phyloP scores from a whole-genome alignment of 1,284 basidiomycete species.

The Boletus semigastroideus region DNA sequence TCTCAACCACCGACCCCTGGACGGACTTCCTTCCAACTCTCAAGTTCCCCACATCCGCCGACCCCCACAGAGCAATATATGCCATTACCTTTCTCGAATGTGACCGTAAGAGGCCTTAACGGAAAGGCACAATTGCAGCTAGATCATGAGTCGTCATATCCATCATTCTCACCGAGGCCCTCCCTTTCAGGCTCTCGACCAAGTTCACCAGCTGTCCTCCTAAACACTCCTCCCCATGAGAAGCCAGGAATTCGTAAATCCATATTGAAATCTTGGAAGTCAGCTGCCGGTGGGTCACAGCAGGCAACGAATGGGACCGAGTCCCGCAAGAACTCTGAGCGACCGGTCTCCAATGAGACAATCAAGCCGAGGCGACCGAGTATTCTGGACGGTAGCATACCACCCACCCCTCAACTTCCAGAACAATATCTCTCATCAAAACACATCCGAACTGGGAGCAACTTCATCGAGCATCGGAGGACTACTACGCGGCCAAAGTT shows the following conservation, averaged over 20 bases:
- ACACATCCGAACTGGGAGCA: slow-evolving; percentile 37
- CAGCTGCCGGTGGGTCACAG: slow-evolving; percentile 36
- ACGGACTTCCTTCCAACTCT: slow-evolving; percentile 23
- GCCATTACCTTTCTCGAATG: slow-evolving; percentile 12
- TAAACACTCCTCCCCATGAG: slow-evolving; percentile 28
- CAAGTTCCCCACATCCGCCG: slow-evolving; percentile 12
- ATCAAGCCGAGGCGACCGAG: slow-evolving; percentile 41
- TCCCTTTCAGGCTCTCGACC: slow-evolving; percentile 26
- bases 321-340: slow-evolving; percentile 34
- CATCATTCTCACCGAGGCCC: slow-evolving; percentile 36
- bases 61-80: slow-evolving; percentile 26
- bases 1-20: slow-evolving; percentile 32
- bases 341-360: slow-evolving; percentile 29
- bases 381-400: slow-evolving; percentile 39
- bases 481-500: slow-evolving; percentile 28
- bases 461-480: slow-evolving; percentile 27
- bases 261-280: slow-evolving; percentile 64
- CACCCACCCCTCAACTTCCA: slow-evolving; percentile 44
- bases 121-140: slow-evolving; percentile 45
- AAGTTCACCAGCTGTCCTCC: slow-evolving; percentile 22
- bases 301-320: slow-evolving; percentile 29
- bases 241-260: slow-evolving; percentile 58
- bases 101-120: slow-evolving; percentile 11
- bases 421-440: slow-evolving; percentile 37
- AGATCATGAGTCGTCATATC: slow-evolving; percentile 67